These are phyloP conservation scores for Neocucurbitaria cava DNA, from an alignment of 2,329 filamentous ascomycete genomes.

Conservation along the genomic window DNA sequence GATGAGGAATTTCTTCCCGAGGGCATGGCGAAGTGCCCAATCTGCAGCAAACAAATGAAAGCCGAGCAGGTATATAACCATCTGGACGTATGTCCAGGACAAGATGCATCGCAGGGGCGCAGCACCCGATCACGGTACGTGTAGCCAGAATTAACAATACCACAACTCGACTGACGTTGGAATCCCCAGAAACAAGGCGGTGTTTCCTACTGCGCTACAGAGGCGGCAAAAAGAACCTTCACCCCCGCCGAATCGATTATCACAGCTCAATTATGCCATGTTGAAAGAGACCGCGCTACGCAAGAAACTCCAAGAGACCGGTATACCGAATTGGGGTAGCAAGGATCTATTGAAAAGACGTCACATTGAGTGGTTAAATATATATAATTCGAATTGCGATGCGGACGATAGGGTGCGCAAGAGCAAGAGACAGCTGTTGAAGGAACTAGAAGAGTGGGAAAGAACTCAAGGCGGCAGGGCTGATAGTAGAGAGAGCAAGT, in stretches of 20 bases:
- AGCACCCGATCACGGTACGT: conserved; percentile 42
- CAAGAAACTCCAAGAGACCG: conserved; percentile 82
- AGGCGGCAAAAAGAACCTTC: conserved; percentile 47
- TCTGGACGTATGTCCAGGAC: conserved; percentile 70
- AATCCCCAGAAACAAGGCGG: conserved; percentile 24
- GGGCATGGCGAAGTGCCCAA: conserved; percentile 82
- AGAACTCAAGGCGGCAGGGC: conserved; percentile 72
- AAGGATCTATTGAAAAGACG: conserved; percentile 76
- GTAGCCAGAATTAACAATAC: not conserved
- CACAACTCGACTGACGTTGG: conserved; percentile 13
- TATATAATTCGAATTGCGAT: conserved; percentile 98
- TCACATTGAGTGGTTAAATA: conserved; percentile 90
- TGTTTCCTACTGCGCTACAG: conserved; percentile 30
- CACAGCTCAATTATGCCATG: conserved; percentile 84
- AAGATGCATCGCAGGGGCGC: conserved; percentile 35
- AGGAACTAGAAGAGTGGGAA: conserved; percentile 87
- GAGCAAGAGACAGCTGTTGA: conserved; percentile 72
- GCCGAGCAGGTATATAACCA: conserved; percentile 78
- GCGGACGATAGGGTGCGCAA: conserved; percentile 69
- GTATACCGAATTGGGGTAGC: conserved; percentile 74
- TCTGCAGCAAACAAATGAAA: conserved; percentile 83
- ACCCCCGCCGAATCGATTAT: conserved; percentile 57
- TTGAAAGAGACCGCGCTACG: conserved; percentile 79
- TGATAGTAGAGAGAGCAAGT: conserved; percentile 48
- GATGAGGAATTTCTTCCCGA: conserved; percentile 61